Conservation (phyloP, 495 filamentous ascomycete genomes). For the Talaromyces proteolyticus region DNA sequence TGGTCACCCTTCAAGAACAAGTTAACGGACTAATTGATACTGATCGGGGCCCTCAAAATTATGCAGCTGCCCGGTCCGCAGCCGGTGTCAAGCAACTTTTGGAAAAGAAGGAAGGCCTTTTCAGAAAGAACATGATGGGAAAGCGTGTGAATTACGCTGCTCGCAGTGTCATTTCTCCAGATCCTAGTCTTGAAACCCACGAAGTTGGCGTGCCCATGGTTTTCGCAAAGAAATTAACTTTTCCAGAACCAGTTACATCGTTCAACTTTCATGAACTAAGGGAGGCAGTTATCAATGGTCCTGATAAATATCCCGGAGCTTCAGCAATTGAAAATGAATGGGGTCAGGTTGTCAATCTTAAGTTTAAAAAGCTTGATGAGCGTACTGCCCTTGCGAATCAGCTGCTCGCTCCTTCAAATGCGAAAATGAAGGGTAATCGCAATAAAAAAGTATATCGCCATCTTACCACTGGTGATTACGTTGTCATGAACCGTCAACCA, state of each 20-base stretch:
- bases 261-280: constrained; percentile 95
- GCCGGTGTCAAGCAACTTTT: constrained; percentile 92
- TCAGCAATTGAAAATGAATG: constrained; percentile 92
- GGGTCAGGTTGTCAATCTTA: constrained; percentile 83
- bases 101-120: constrained; percentile 98
- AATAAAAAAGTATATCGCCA: constrained; percentile 98
- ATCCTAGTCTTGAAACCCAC: constrained; percentile 97
- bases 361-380: constrained; percentile 79
- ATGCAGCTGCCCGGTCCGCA: constrained; percentile 35
- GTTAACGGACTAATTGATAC: constrained; percentile 90
- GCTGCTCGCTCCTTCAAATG: constrained; percentile 80
- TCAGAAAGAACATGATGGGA: constrained; percentile 99
- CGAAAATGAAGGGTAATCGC: constrained; percentile 63
- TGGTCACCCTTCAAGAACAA: constrained; percentile 75
- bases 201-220: constrained; percentile 97
- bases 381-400: constrained; percentile 83
- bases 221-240: constrained; percentile 93
- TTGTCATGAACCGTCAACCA: constrained; percentile 99
- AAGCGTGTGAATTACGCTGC: constrained; percentile 99
- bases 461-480: constrained; percentile 91
- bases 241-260: constrained; percentile 93
- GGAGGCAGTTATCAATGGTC: constrained; percentile 92
- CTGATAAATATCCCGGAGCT: constrained; percentile 91
- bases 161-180: constrained; percentile 94
- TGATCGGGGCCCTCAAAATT: constrained; percentile 54